These are phyloP conservation scores for Ascochyta clinopodiicola DNA, from an alignment of 2,329 filamentous ascomycete species.

Conservation along the genomic window DNA sequence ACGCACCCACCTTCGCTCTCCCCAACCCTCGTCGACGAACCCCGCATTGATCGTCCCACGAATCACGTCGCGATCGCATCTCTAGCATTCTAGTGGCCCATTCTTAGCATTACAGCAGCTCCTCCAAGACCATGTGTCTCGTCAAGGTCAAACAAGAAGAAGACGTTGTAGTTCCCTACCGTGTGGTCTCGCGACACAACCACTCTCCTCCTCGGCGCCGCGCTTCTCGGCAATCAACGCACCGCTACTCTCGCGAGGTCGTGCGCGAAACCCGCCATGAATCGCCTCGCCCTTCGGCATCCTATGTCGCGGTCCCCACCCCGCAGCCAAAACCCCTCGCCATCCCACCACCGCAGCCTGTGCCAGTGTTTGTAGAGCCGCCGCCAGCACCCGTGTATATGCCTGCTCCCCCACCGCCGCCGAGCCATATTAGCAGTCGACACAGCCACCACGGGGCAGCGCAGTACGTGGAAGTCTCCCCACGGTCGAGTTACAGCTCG, in stretches of 20 bases:
- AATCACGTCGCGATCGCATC: constrained; percentile 45
- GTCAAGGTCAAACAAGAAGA: constrained; percentile 55
- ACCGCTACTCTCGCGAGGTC: constrained; percentile 41
- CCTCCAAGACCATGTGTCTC: constrained; percentile 51
- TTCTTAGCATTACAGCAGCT: neutral
- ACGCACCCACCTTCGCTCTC: constrained; percentile 1
- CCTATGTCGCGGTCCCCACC: constrained; percentile 42
- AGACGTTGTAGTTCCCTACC: constrained; percentile 51
- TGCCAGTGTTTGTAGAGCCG: constrained; percentile 49
- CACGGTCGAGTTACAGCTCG: constrained; percentile 43
- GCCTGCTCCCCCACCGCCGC: constrained; percentile 19
- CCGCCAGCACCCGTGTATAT: constrained; percentile 36
- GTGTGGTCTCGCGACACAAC: constrained; percentile 37
- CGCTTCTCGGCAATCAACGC: constrained; percentile 31
- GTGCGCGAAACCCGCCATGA: constrained; percentile 30
- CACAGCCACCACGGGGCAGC: constrained; percentile 32
- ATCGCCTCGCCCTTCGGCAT: constrained; percentile 35
- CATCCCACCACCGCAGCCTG: constrained; percentile 50
- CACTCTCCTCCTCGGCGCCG: constrained; percentile 42
- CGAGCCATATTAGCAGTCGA: constrained; percentile 8
- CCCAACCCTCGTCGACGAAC: constrained; percentile 17
- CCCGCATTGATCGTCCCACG: constrained; percentile 38
- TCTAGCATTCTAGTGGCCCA: neutral
- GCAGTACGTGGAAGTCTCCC: constrained; percentile 56
- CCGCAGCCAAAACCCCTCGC: constrained; percentile 34